Conservation (phyloP, 2,329 filamentous ascomycete species). For the Xylariaceae sp. region DNA sequence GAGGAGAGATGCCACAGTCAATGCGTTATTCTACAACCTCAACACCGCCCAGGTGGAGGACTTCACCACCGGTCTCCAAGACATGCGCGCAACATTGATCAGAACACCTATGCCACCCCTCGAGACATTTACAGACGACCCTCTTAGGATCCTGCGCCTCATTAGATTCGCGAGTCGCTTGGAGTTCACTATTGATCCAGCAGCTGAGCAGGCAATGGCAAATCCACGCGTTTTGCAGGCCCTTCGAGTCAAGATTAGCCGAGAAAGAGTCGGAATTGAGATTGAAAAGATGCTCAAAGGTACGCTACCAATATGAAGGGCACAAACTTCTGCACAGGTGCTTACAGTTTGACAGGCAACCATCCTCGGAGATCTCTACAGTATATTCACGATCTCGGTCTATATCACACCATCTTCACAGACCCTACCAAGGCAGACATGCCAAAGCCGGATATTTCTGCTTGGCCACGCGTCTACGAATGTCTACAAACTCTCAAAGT, state of each 20-base stretch:
- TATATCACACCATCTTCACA: slow-evolving; percentile 69
- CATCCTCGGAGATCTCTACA: slow-evolving; percentile 23
- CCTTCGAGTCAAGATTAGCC: slow-evolving; percentile 81
- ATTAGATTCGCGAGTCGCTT: slow-evolving; percentile 87
- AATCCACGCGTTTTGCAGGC: slow-evolving; percentile 70
- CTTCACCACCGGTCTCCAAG: slow-evolving; percentile 69
- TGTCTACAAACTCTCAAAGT: slow-evolving; percentile 46
- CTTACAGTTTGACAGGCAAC: slow-evolving; percentile 16
- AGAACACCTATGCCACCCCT: slow-evolving; percentile 80
- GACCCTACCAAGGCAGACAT: slow-evolving; percentile 51
- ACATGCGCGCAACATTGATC: slow-evolving; percentile 67
- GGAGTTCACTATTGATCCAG: slow-evolving; percentile 66
- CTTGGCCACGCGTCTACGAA: slow-evolving; percentile 58
- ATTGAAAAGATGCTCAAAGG: slow-evolving; percentile 86
- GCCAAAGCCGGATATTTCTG: slow-evolving; percentile 46
- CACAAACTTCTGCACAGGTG: no score
- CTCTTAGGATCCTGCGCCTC: slow-evolving; percentile 75
- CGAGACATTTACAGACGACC: slow-evolving; percentile 92
- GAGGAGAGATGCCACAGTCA: slow-evolving; percentile 86
- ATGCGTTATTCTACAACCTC: slow-evolving; percentile 93
- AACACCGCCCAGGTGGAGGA: slow-evolving; percentile 76
- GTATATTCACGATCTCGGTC: slow-evolving; percentile 56
- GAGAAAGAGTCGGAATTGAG: slow-evolving; percentile 81
- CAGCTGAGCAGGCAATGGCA: slow-evolving; percentile 66
- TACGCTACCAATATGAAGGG: no score